phyloP scores from a whole-genome alignment of 2,329 filamentous ascomycete species.

The Apiospora koreana region DNA sequence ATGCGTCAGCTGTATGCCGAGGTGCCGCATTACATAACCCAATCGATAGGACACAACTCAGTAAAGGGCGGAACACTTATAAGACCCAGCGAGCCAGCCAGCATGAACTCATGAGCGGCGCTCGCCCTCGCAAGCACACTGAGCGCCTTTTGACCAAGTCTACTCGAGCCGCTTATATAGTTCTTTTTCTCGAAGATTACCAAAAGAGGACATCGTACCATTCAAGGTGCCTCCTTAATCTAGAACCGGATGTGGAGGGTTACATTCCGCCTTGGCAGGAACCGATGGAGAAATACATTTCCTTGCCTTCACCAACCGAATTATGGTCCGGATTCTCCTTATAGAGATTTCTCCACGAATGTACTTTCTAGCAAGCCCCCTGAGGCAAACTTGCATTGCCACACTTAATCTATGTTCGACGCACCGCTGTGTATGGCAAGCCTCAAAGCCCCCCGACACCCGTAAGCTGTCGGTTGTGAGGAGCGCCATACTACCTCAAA shows the following conservation, averaged over 20 bases:
- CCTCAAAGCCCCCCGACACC: not conserved
- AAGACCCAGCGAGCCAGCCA: no score
- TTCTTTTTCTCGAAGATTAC: not conserved
- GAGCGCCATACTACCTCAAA: not conserved
- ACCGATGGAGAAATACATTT: not conserved
- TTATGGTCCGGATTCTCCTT: not conserved
- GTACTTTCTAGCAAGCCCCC: not conserved
- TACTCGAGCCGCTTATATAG: not conserved
- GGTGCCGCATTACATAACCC: no score
- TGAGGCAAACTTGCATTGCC: not conserved
- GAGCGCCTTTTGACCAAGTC: not conserved
- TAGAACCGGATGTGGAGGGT: not conserved
- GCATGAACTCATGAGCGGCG: no score
- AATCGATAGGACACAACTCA: no score
- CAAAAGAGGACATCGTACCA: not conserved
- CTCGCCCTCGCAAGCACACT: no score
- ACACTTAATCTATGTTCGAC: not conserved
- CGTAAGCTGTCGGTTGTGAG: no score
- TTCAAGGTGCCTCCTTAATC: not conserved
- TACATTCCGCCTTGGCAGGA: not conserved
- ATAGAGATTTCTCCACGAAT: conserved; percentile 5
- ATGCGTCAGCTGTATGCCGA: no score
- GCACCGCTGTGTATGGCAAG: not conserved
- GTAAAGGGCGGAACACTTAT: no score
- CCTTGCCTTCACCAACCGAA: not conserved